Evolutionary conservation across 805 yeast species (phyloP).

Genomic region (Pichia occidentalis): DNA sequence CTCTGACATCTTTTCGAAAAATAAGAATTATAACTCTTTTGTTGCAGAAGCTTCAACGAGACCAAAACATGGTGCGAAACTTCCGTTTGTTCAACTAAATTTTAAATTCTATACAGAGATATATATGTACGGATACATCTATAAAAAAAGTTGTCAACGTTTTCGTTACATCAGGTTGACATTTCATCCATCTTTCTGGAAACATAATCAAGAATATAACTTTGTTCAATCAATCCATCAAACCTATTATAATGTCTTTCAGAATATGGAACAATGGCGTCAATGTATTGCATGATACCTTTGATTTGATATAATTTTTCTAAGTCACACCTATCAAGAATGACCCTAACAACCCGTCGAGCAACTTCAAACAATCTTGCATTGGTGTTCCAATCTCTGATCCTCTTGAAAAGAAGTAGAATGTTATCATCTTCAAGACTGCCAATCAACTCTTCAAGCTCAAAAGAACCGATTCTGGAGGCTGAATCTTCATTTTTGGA

Average conservation of each 20-base stretch:
- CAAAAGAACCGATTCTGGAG: slow-evolving; percentile 47
- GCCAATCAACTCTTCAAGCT: slow-evolving; percentile 59
- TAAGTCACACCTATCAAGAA: slow-evolving; percentile 50
- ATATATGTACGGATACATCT: not conserved
- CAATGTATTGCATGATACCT: slow-evolving; percentile 62
- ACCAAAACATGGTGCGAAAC: too few relatives aligned
- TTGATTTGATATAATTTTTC: slow-evolving; percentile 55
- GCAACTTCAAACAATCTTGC: slow-evolving; percentile 73
- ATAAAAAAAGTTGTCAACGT: not conserved
- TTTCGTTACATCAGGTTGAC: slow-evolving; percentile 10
- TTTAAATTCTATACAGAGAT: not conserved
- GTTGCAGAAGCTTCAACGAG: too few relatives aligned
- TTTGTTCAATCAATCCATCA: slow-evolving; percentile 77
- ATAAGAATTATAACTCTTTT: too few relatives aligned
- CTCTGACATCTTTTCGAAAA: too few relatives aligned
- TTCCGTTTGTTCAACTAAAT: not conserved
- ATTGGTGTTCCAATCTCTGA: slow-evolving; percentile 94
- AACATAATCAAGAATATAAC: slow-evolving; percentile 78
- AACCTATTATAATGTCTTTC: slow-evolving; percentile 77
- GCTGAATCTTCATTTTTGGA: slow-evolving; percentile 41
- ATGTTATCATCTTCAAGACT: slow-evolving; percentile 55
- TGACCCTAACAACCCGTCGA: slow-evolving; percentile 65
- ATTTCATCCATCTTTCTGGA: slow-evolving; percentile 64
- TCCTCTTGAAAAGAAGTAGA: slow-evolving; percentile 55
- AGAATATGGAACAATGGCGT: slow-evolving; percentile 79